A percentile compares a stretch with the other conserved stretches of the same genome.
Evolutionary conservation across 2,329 filamentous ascomycete species (phyloP).

Genomic region (Colletotrichum aenigma): DNA sequence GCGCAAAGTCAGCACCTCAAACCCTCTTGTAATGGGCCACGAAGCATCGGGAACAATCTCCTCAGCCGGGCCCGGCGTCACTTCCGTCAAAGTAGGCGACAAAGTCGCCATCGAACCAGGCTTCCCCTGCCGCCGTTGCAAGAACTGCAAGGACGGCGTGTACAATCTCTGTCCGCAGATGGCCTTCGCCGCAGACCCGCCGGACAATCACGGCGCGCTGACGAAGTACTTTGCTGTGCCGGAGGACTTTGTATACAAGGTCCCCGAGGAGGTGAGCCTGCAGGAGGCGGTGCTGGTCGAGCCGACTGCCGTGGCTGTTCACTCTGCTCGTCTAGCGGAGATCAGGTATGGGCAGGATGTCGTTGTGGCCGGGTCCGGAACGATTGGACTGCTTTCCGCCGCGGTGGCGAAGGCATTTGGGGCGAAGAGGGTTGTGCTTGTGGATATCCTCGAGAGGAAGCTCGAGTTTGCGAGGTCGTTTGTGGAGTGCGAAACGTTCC

Average conservation of each 20-base stretch:
- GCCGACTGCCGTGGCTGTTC: constrained; percentile 4
- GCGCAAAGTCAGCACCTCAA: constrained; percentile 1
- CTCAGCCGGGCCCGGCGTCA: constrained; percentile 63
- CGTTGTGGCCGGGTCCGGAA: not conserved
- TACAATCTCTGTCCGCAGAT: constrained; percentile 85
- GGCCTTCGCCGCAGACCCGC: constrained; percentile 85
- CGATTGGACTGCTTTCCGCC: constrained; percentile 1
- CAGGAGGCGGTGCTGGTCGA: constrained; percentile 20
- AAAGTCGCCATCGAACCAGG: constrained; percentile 83
- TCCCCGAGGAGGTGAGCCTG: constrained; percentile 64
- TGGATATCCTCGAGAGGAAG: not conserved
- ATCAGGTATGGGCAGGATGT: constrained; percentile 1
- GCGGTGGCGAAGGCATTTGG: constrained; percentile 10
- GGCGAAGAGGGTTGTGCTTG: not conserved
- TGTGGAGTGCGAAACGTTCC: not conserved
- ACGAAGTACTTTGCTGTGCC: constrained; percentile 78
- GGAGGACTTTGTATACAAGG: constrained; percentile 82
- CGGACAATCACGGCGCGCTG: constrained; percentile 75
- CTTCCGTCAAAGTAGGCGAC: constrained; percentile 67
- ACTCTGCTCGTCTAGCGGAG: not conserved
- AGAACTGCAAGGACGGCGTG: constrained; percentile 72
- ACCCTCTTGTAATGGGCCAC: constrained; percentile 50
- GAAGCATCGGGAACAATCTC: constrained; percentile 69
- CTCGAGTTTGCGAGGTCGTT: not conserved
- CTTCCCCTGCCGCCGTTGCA: constrained; percentile 75